Evolutionary conservation across 768 basidiomycete genomes (phyloP), one percentile per base, ranked within the genome.

Genomic region (Hysterangium stoloniferum): DNA sequence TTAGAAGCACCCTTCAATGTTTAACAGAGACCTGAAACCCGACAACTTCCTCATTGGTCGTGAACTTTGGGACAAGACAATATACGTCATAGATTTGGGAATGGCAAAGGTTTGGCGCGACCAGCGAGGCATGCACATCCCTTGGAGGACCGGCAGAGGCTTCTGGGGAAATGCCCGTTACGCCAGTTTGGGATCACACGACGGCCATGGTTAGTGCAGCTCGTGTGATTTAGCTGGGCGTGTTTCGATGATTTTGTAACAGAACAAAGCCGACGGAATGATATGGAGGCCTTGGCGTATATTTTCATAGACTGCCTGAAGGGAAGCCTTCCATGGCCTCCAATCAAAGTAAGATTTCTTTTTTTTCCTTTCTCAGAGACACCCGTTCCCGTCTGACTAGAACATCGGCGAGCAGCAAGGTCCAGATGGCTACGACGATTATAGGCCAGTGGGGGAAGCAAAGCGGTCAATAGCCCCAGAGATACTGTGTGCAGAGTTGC

Each of bases 21-120:
- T 24, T 5, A 8, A 37, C 31, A 51, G 49, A 20, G 49, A 51
- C 24, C 22, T 51, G 37, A 51, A 51, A 51, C 49, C 49, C n/a
- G 49, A 51, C 28, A 51, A 51, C 19, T 51, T 51, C 19, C 40
- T 51, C 13, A 51, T 51, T 25, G 49, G 49, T 41, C 49, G 49
- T 42, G 49, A 51, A 24, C 38, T 43, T 1, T 41, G 29, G 49
- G 49, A 51, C 22, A 51, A 51, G 28, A 51, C 49, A 15, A 51
- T 51, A 42, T 51, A 51, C 32, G 29, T 51, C 15, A 51, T 51
- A 41, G 49, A 51, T 22, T 51, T 51, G 6, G 49, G 49, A 31
- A 51, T 51, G 49, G 49, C 49, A 25, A 51, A 51, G 41, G 37
- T 42, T 22, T 51, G 29, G 15, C 49, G 38, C 31, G 41, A 40